Percentiles rank a stretch among this genome's conserved stretches.
Conservation (phyloP, 768 basidiomycete species). For the Amanita rubescens region DNA sequence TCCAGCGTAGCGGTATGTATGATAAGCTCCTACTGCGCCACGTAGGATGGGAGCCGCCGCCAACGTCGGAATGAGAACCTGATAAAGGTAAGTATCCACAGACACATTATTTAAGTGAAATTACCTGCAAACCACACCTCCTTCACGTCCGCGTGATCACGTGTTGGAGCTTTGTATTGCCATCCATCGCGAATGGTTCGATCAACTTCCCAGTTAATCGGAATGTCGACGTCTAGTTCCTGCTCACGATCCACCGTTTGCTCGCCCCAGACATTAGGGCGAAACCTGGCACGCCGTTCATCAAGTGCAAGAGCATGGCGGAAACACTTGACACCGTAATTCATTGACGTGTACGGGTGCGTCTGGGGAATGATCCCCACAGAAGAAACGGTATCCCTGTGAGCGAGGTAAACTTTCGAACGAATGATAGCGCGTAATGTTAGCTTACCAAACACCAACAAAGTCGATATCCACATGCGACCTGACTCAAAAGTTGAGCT, state of each 20-base stretch:
- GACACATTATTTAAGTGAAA: neutral
- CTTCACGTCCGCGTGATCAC: constrained; percentile 12
- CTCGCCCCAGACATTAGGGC: constrained; percentile 18
- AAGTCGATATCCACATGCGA: constrained; percentile 23
- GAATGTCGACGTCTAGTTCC: constrained; percentile 16
- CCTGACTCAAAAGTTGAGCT: neutral
- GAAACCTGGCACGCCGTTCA: constrained; percentile 15
- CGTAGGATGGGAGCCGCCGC: constrained; percentile 20
- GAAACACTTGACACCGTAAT: constrained; percentile 17
- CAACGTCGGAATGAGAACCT: constrained; percentile 19
- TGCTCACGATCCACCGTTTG: constrained; percentile 16
- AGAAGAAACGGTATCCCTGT: constrained; percentile 20
- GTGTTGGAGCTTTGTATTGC: constrained; percentile 13
- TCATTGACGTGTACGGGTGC: constrained; percentile 17
- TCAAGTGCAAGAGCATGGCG: constrained; percentile 12
- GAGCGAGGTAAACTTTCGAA: neutral
- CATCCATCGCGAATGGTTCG: constrained; percentile 11
- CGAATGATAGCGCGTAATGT: neutral
- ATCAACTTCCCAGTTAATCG: constrained; percentile 6
- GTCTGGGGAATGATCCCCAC: constrained; percentile 9
- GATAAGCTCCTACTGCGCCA: constrained; percentile 15
- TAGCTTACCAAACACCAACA: constrained; percentile 25
- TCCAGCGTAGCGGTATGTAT: constrained; percentile 22
- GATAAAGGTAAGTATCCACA: neutral
- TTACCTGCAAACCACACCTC: too few relatives aligned